Base-by-base conservation (phyloP, 1,139 yeast species). In the Lodderomyces jiufengensis region DNA sequence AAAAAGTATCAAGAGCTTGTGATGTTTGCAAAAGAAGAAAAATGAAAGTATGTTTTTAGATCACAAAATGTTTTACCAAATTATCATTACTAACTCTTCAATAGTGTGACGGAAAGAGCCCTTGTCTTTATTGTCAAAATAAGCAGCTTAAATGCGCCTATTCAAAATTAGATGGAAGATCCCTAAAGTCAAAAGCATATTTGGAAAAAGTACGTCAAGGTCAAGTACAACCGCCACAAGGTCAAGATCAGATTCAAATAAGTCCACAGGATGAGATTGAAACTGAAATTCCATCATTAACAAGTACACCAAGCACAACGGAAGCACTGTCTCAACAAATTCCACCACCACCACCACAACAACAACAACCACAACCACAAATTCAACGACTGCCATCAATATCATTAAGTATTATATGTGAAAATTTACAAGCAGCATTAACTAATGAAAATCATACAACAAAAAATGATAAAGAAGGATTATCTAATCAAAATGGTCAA, bases 1-100 rank as follows among this genome's bases (percentile, higher is more conserved):
- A 56, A 29, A 59, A 59, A 38, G 64, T 62, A 9, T 61, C 69
- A 1, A 52, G 61, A 18, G 73, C 73, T 24, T 66, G 73, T 46
- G 68, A 63, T 41, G 49, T 49, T 26, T 66, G 73, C 44, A 65
- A 64, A 46, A 32, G 56, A 38, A 46, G 68, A 27, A 66, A 66
- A 42, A 61, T 59, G 39, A 66, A 59, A 45, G 55, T 53, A 48
- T 23, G 49, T 41, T 27, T n/a, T 23, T 14, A n/a, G n/a, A n/a
- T n/a, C n/a, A n/a, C n/a, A n/a, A n/a, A n/a, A n/a, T n/a, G n/a
- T n/a, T n/a, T n/a, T n/a, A n/a, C n/a, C n/a, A n/a, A n/a, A n/a
- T n/a, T n/a, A n/a, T n/a, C n/a, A n/a, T n/a, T n/a, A n/a, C n/a
- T n/a, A n/a, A n/a, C n/a, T n/a, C 7, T 29, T n/a, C 18, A 20